Evolutionary conservation across 257 asterid species (phyloP), one percentile per base, ranked within the genome.

Genomic region (Cynanchum wilfordii): DNA sequence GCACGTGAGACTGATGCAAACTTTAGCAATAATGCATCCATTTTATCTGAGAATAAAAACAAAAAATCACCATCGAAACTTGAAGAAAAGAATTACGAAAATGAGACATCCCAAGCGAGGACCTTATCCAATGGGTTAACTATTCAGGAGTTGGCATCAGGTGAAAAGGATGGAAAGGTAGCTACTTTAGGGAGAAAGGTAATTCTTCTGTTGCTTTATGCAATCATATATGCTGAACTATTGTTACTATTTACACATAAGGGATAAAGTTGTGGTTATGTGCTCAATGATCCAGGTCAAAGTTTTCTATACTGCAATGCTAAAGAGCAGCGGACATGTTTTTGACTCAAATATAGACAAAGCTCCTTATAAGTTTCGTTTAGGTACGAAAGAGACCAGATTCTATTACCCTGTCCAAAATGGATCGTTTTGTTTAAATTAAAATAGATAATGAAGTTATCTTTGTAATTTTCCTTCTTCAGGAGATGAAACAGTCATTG

Each of bases 121-220:
- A 86, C 90, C 72, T 88, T 93, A 56, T 85, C 91, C 47, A 91
- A 84, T 79, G 98, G 96, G 57, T 80, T 91, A 86, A 78, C 79
- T 45, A 87, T 93, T 84, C 94, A 89, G 83, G 94, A 88, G 68
- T 78, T 93, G 60, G 79, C 83, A 59, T 75, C 63, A 70, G 94
- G 97, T 70, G 83, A 82, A 68, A 82, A 84, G 10, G 87, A 76
- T 75, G 96, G 96, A 75, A 90, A 86, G 84, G 76, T 83, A 73
- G 98, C 98, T 51, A 83, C 77, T 25, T 77, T 78, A 0, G 97
- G 96, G 44, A 89, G 77, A 80, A 89, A 68, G 93, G 98, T 88
- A 82, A 45, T 73, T 56, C 70, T 29, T 67, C 69, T 16, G 59
- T 30, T 74, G 49, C 25, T 63, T 11, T 19, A 57, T 13, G 20